Evolutionary conservation across 2,329 filamentous ascomycete genomes (phyloP), one percentile per base, ranked within the genome.

Genomic region (Fusarium sp.): DNA sequence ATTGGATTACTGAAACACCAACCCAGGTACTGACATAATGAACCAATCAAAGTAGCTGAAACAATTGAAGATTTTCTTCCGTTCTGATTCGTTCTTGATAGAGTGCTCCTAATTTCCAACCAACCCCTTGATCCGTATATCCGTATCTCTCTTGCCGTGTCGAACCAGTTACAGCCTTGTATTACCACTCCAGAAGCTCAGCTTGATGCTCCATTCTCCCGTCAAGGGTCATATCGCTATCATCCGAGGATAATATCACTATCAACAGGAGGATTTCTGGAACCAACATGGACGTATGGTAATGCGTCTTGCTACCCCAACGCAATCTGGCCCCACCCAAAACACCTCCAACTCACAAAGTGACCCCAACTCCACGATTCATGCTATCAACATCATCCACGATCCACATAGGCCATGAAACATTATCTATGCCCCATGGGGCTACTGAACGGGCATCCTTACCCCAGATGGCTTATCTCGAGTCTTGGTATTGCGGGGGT

Each of bases 381-480:
- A 35, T 57, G 52, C 25, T 57, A 57, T 57, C 52, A 57, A 35
- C 32, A 34, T 57, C 30, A 57, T 37, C 34, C 32, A 57, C 30
- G 30, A n/a, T 57, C 52, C 52, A 37, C 52, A 57, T 57, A 37
- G 32, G 20, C 30, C 20, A 27, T 57, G 52, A 57, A 35, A 57
- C 52, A 57, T 35, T 37, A 57, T 57, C 52, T 57, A 57, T 57
- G 52, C 52, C 54, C 58, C 50, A 48, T 50, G 50, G 57, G 66
- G 27, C 60, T 37, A 35, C 48, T 23, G 48, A 62, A 14, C 60
- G 48, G 30, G 35, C 34, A 27, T 63, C 37, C 58, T 60, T 63
- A 57, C 68, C 65, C 68, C 65, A 68, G 68, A 71, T 64, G 61
- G 56, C 68, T 64, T 64, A 68, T 71, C 64, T 64, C 37, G 41